Evolutionary conservation across 331 rosid genomes (phyloP), one percentile per base, ranked within the genome.

Genomic region (Rosa hybrid): DNA sequence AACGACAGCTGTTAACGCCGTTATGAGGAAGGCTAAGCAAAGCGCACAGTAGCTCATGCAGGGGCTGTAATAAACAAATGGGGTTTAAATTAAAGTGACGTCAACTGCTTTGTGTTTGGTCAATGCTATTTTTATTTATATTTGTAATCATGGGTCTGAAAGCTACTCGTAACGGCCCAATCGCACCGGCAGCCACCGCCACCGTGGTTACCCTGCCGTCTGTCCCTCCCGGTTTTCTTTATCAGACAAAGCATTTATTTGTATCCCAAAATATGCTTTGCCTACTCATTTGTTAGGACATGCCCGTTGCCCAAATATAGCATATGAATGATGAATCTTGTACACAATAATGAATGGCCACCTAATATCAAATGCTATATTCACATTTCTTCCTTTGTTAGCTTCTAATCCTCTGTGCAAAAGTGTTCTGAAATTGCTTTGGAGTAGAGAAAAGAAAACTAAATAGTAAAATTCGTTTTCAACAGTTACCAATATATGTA

Each of bases 1-100:
- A 89, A 87, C 86, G 85, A 77, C 89, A 83, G 77, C 50, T 50
- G 34, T 77, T 91, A 86, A 93, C 99, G 98, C 90, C 99, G 99
- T 93, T 90, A 78, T 63, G 49, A 71, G 39, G 17, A 71, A 39
- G 68, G 38, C 5, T 57, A 0, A 56, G 12, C 25, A 12, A 12
- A 51, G 17, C 3, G 70, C 81, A n/a, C 81, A 73, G 39, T 38
- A 13, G 27, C 82, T 49, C 82, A 78, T 69, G 84, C 79, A 78
- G 23, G 48, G 16, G 13, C 20, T 34, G 25, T 45, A 54, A 27
- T 23, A 65, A 53, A 46, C n/a, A 44, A 64, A 38, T 5, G 39
- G 49, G 53, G 44, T 71, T 77, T 68, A 67, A 81, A 46, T 48
- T 3, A 75, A 57, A 76, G 60, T 77, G 83, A 86, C 91, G 88